These are phyloP conservation scores for Scheffersomyces amazonensis DNA, from an alignment of 805 yeast genomes.

Conservation along the genomic window DNA sequence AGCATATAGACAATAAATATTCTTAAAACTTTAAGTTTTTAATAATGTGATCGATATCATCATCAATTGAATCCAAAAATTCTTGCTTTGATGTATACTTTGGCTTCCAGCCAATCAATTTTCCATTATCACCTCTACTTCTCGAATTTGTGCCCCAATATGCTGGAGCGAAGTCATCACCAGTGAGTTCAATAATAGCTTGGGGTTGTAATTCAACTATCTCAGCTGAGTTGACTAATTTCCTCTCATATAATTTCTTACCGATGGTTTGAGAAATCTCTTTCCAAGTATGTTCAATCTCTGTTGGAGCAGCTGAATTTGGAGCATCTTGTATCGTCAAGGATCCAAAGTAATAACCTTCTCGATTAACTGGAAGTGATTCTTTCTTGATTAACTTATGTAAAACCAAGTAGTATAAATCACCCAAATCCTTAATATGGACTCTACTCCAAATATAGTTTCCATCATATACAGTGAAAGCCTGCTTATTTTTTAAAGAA, in stretches of 20 bases:
- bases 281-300: slow-evolving; percentile 25
- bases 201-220: slow-evolving; percentile 13
- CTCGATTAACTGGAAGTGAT: slow-evolving; percentile 21
- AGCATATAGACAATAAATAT: background rate
- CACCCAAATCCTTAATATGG: slow-evolving; percentile 32
- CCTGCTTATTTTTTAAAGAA: slow-evolving; percentile 14
- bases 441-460: slow-evolving; percentile 32
- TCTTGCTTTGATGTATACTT: slow-evolving; percentile 8
- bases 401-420: slow-evolving; percentile 22
- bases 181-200: slow-evolving; percentile 10
- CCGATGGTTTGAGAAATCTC: slow-evolving; percentile 20
- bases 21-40: slow-evolving; percentile 8
- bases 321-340: slow-evolving; percentile 9
- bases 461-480: slow-evolving; percentile 27
- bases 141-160: slow-evolving; percentile 26
- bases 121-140: slow-evolving; percentile 22
- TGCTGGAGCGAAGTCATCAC: slow-evolving; percentile 14
- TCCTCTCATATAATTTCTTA: slow-evolving; percentile 11
- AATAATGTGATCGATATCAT: slow-evolving; percentile 12
- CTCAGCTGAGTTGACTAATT: slow-evolving; percentile 10
- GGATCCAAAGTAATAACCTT: slow-evolving; percentile 36
- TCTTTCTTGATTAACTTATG: slow-evolving; percentile 16
- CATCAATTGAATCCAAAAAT: slow-evolving; percentile 16
- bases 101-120: slow-evolving; percentile 26
- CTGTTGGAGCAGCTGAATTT: slow-evolving; percentile 8